Base-by-base conservation (phyloP, 225 moss, liverwort and hornwort genomes). In the Sphagnum tenellum region DNA sequence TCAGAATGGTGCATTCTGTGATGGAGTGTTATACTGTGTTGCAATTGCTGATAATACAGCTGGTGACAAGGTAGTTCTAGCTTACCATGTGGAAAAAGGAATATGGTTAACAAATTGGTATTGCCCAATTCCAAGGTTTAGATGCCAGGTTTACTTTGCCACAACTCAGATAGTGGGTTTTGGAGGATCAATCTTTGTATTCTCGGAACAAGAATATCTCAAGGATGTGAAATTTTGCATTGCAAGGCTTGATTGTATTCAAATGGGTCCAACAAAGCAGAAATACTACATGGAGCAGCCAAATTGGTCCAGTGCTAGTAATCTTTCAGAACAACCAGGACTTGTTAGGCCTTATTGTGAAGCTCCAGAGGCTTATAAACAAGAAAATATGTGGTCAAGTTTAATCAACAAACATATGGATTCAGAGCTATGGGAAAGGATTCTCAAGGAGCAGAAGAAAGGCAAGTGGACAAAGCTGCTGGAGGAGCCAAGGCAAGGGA, bases 151-250 rank as follows among this genome's bases (percentile, higher is more conserved):
- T 4, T 45, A 61, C n/a, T 62, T 79, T 4, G 67, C 74, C 7
- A 72, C 72, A 8, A 65, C 72, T 0, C 79, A 83, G 5, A 65
- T 83, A 2, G 54, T 83, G 5, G 70, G 56, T 29, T 77, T 74
- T 7, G 76, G 74, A 0, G 70, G 70, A 0, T 62, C 10, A 2
- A 69, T 77, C 12, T 77, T 45, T 7, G 67, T 83, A 44, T 77
- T 79, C 63, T 74, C 76, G 9, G 79, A 79, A 67, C 79, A 79
- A 67, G 79, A 83, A 44, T 74, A 67, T 9, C 74, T 74, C 3
- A 65, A 56, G 6, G 9, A 5, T 1, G 79, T 79, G 0, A 76
- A 64, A 60, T 77, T 77, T 13, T 44, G 74, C 29, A 29, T 29
- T 29, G 29, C 29, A 29, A 29, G 1, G 29, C 29, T 29, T 29